Base-by-base conservation (phyloP, 192 early-diverging fungal species). In the Entophlyctis luteolus region DNA sequence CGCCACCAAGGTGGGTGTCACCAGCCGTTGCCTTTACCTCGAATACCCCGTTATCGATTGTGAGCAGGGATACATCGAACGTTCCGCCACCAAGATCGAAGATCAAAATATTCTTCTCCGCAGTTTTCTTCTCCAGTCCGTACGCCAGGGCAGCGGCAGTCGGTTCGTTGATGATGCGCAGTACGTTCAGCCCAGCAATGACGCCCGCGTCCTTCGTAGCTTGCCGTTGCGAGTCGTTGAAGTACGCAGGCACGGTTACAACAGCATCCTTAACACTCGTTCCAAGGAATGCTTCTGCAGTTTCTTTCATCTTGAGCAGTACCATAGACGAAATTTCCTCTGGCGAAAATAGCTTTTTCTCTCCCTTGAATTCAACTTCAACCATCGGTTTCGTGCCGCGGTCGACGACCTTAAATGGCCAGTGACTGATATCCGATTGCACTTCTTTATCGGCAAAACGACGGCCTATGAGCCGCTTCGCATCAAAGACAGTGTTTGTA, bases 141-240 rank as follows among this genome's bases (percentile, higher is more conserved):
- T 97, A 98, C 72, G 96, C 96, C 73, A 98, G 96, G 72, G 96
- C 96, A 28, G 96, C 96, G 48, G 96, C 94, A 48, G 96, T 97
- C 68, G 96, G 94, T 84, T 98, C 96, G 88, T 97, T 97, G 85
- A 97, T 97, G 86, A 98, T 98, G 82, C 96, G 94, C 73, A 94
- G 91, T 48, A 98, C 93, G 86, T 96, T 96, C 58, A 98, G 84
- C 59, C 94, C 94, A 50, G 94, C 77, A 74, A 98, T 97, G 69
- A 88, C 82, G 83, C 94, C 96, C 65, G 96, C 91, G 79, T 98
- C 96, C 89, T 96, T 96, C 86, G 96, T 98, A 72, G 95, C 95
- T 82, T 98, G 95, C 82, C 95, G 95, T 84, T 98, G 95, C 46
- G 92, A 93, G 85, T 97, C 94, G 83, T 95, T 97, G 84, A 97